phyloP scores from a whole-genome alignment of 2,329 filamentous ascomycete genomes.

The Sporothrix globosa region DNA sequence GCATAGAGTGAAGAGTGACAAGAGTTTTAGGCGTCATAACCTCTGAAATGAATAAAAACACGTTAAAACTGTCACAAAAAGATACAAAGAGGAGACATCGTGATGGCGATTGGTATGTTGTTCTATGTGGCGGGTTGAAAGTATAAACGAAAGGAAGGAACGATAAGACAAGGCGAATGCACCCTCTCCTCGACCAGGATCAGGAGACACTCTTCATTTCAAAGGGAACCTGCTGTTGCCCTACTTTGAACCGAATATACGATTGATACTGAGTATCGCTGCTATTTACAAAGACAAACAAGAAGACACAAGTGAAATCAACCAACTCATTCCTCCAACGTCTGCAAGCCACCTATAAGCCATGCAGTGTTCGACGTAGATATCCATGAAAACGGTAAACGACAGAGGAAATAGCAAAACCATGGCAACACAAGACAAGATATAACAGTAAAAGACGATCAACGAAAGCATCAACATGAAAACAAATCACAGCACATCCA shows the following conservation, averaged over 20 bases:
- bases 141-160: not conserved
- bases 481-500: not conserved
- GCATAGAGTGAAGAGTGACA: not conserved
- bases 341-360: conserved; percentile 1
- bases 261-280: not conserved
- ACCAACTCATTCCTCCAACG: not conserved
- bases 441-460: not conserved
- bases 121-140: too few species aligned
- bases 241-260: not conserved
- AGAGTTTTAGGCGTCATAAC: not conserved
- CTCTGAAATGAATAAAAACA: conserved; percentile 7
- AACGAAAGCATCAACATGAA: not conserved
- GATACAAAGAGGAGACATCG: not conserved
- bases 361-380: not conserved
- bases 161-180: not conserved
- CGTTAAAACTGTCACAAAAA: not conserved
- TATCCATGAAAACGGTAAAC: not conserved
- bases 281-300: not conserved
- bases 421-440: conserved; percentile 1
- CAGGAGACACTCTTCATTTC: not conserved
- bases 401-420: not conserved
- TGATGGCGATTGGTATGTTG: too few species aligned
- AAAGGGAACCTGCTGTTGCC: not conserved
- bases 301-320: not conserved
- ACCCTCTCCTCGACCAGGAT: too few species aligned